Evolutionary conservation across 768 basidiomycete species (phyloP).

Genomic region (Boletus reticulatus): DNA sequence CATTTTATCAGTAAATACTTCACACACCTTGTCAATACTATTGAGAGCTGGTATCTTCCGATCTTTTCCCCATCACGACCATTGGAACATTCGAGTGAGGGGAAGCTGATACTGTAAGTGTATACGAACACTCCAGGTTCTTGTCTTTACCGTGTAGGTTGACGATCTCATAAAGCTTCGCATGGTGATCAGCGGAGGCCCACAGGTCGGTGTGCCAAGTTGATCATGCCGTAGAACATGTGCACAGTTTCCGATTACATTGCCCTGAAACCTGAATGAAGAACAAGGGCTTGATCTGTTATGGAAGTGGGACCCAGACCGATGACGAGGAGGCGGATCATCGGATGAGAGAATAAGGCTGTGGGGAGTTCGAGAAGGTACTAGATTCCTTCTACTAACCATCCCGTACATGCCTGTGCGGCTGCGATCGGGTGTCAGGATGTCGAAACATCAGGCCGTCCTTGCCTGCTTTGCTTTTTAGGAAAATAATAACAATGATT

Average conservation of each 20-base stretch:
- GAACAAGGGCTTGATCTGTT: neutral
- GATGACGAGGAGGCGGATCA: neutral
- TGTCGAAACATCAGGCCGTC: no score
- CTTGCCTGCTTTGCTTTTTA: no score
- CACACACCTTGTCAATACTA: slow-evolving; percentile 2
- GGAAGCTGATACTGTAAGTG: neutral
- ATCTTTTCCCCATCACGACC: neutral
- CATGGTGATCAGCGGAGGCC: neutral
- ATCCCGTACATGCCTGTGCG: no score
- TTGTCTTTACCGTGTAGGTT: neutral
- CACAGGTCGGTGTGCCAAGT: neutral
- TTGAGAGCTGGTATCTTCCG: neutral
- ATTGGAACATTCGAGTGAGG: neutral
- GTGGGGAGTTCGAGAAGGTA: neutral
- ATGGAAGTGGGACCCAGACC: neutral
- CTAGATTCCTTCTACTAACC: neutral
- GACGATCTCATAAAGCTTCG: neutral
- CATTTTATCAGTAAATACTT: neutral
- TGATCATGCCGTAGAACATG: neutral
- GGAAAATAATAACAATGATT: no score
- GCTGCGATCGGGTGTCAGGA: no score
- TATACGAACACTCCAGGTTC: neutral
- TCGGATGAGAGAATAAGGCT: neutral
- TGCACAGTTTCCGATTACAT: neutral
- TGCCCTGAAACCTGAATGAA: neutral